Percentiles rank a stretch among this genome's conserved stretches.
phyloP scores from a whole-genome alignment of 768 basidiomycete species.

The Pleurotus sapidus region DNA sequence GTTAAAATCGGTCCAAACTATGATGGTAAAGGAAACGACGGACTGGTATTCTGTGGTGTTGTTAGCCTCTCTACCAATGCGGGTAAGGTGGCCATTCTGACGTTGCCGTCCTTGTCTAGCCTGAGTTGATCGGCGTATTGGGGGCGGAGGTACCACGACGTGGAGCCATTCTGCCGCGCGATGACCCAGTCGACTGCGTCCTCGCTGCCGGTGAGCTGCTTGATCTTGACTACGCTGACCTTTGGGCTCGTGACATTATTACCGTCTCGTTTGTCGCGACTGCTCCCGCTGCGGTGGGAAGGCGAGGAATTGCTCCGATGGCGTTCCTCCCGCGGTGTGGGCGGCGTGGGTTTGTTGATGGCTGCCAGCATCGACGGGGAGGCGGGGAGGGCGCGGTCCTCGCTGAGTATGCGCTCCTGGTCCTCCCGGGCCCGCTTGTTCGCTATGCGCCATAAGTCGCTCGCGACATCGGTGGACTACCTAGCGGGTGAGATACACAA shows the following conservation, averaged over 20 bases:
- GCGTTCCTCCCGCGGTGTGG: conserved; percentile 24
- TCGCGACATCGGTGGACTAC: neutral
- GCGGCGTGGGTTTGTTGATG: conserved; percentile 34
- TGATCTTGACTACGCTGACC: conserved; percentile 29
- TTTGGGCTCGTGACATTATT: conserved; percentile 15
- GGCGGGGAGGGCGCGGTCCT: conserved; percentile 10
- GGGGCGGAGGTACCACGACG: conserved; percentile 63
- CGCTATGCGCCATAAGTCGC: conserved; percentile 1
- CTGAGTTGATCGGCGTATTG: conserved; percentile 61
- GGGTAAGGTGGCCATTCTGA: conserved; percentile 65
- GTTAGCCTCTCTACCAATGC: conserved; percentile 75
- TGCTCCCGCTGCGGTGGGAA: neutral
- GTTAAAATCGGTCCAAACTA: neutral
- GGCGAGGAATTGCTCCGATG: conserved; percentile 10
- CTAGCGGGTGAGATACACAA: neutral
- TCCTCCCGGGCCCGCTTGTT: neutral
- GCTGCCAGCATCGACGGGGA: neutral
- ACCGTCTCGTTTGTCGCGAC: conserved; percentile 23
- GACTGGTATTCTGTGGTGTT: conserved; percentile 14
- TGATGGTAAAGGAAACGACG: no score
- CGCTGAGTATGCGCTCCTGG: conserved; percentile 3
- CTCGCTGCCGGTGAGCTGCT: conserved; percentile 36
- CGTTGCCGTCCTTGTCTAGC: conserved; percentile 59
- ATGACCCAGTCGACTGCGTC: conserved; percentile 34
- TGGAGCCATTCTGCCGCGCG: conserved; percentile 16